Base-by-base conservation (phyloP, 1,284 basidiomycete species). In the Trichosporon asahii region DNA sequence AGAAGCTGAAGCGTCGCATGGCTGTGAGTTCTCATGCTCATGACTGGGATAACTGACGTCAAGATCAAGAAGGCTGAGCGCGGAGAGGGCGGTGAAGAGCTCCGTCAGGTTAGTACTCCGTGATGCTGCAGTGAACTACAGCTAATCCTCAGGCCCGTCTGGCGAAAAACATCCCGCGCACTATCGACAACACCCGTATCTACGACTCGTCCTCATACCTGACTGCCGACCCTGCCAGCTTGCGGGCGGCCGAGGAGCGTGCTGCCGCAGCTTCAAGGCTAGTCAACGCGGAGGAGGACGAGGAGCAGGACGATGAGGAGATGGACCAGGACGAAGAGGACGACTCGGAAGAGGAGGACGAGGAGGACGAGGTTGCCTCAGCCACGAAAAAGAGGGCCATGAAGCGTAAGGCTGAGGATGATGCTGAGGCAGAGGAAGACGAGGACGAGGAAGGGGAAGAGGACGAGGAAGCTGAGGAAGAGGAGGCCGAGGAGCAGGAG, bases 181-280 rank as follows among this genome's bases (percentile, higher is more conserved):
- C 96, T 0, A 89, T 98, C 44, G 96, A 99, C 80, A 98, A 98
- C 82, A 92, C 90, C 66, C 89, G 95, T 72, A 90, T 95, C 81
- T 93, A 89, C 81, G 94, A 97, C 76, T 91, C 93, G 3, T 78
- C 73, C 7, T 93, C 92, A 46, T 90, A 91, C 77, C 85, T 93
- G 66, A 92, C 89, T 25, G 89, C 89, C 60, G 87, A 90, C 78
- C 90, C 91, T 25, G 79, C 83, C 35, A 79, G 78, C n/a, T 73
- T 80, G 23, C 74, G 75, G 29, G 80, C 78, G 15, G 77, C 79
- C 14, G 79, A 77, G 33, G 75, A 76, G 65, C 74, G 76, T 18
- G 80, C 80, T 0, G 77, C 76, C 5, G 78, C 77, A 65, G 80
- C 78, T 2, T 80, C 79, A 35, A 67, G 76, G 8, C 64, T 73